A percentile compares a stretch with the other conserved stretches of the same genome.
These are phyloP conservation scores for Exidia glandulosa DNA, from an alignment of 768 basidiomycete genomes.

Conservation along the genomic window DNA sequence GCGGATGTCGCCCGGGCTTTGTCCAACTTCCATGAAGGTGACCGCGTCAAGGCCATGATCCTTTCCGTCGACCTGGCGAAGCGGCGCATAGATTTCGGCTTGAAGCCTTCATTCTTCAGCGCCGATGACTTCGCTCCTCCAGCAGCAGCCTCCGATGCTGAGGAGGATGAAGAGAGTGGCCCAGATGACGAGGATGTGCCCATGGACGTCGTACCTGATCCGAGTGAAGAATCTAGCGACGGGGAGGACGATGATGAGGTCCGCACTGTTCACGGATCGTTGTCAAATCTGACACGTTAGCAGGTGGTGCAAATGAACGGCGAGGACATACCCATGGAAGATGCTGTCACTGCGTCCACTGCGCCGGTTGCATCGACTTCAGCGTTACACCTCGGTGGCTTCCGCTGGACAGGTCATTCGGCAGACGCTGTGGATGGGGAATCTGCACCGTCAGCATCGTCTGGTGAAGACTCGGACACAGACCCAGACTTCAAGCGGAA, in stretches of 20 bases:
- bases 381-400: slow-evolving; percentile 29
- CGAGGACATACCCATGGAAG: slow-evolving; percentile 29
- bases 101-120: slow-evolving; percentile 82
- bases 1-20: slow-evolving; percentile 72
- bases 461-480: slow-evolving; percentile 37
- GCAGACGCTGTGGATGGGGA: slow-evolving; percentile 25
- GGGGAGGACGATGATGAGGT: slow-evolving; percentile 16
- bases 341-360: slow-evolving; percentile 17
- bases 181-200: too few relatives aligned
- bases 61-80: slow-evolving; percentile 63
- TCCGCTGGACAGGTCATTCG: slow-evolving; percentile 54
- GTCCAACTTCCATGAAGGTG: slow-evolving; percentile 74
- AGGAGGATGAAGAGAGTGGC: too few relatives aligned
- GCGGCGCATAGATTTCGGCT: slow-evolving; percentile 65
- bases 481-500: slow-evolving; percentile 38
- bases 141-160: too few relatives aligned
- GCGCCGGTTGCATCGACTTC: slow-evolving; percentile 2
- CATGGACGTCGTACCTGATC: too few relatives aligned
- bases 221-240: too few relatives aligned
- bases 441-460: slow-evolving; percentile 31
- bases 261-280: too few relatives aligned
- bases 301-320: slow-evolving; percentile 18
- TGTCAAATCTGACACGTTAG: slow-evolving; percentile 7
- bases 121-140: slow-evolving; percentile 44
- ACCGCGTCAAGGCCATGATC: slow-evolving; percentile 72